phyloP scores from a whole-genome alignment of 1,139 yeast species.

The Dujonia santamariae region DNA sequence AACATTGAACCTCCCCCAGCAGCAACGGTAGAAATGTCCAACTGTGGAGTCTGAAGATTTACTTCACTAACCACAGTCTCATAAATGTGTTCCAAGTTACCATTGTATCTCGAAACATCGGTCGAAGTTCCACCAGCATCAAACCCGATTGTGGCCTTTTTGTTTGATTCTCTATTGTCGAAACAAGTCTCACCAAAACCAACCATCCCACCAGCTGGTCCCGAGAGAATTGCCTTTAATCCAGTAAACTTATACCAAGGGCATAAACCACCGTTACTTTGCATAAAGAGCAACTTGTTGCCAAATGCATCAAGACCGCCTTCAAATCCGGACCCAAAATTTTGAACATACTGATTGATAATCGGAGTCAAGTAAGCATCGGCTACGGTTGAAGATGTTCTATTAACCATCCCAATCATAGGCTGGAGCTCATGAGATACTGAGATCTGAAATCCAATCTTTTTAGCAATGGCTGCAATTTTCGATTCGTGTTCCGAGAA shows the following conservation, averaged over 20 bases:
- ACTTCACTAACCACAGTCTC: constrained; percentile 46
- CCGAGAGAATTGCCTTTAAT: constrained; percentile 44
- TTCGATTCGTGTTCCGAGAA: constrained; percentile 37
- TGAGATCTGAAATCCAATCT: constrained; percentile 36
- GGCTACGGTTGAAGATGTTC: constrained; percentile 44
- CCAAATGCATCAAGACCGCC: constrained; percentile 45
- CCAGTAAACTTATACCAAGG: constrained; percentile 50
- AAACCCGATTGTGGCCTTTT: constrained; percentile 44
- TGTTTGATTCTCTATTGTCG: constrained; percentile 22
- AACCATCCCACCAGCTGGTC: constrained; percentile 54
- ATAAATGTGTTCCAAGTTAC: constrained; percentile 38
- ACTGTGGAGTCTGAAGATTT: constrained; percentile 42
- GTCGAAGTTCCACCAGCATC: constrained; percentile 51
- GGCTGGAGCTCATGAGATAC: constrained; percentile 43
- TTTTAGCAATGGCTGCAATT: constrained; percentile 34
- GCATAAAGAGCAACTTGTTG: constrained; percentile 44
- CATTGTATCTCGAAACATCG: constrained; percentile 43
- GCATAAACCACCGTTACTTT: constrained; percentile 48
- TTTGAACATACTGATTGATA: constrained; percentile 29
- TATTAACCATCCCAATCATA: constrained; percentile 43
- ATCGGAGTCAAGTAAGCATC: constrained; percentile 44
- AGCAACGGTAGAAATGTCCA: constrained; percentile 46
- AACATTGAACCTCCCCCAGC: constrained; percentile 49
- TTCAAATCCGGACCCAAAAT: constrained; percentile 41
- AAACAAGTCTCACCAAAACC: constrained; percentile 46